Percentiles rank a stretch among this genome's conserved stretches.
Conservation (phyloP, 805 yeast species). For the Metschnikowia borealis region DNA sequence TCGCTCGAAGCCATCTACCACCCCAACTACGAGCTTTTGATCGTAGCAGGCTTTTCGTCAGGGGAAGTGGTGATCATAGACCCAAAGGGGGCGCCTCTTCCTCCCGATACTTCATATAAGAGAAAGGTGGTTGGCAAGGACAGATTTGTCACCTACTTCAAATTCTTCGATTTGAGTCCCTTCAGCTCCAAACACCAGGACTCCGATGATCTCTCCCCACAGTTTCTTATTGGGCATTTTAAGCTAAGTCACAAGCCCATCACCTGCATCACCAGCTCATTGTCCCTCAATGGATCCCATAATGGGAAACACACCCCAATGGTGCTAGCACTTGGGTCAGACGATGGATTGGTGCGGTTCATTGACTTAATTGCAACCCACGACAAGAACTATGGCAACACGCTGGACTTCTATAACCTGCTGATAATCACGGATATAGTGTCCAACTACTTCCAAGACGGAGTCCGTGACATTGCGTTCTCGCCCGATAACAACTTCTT, state of each 20-base stretch:
- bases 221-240: constrained; percentile 48
- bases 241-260: constrained; percentile 58
- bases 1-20: constrained; percentile 22
- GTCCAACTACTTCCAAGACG: constrained; percentile 63
- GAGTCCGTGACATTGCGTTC: constrained; percentile 47
- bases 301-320: constrained; percentile 33
- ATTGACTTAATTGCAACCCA: constrained; percentile 45
- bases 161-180: constrained; percentile 34
- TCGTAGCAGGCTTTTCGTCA: constrained; percentile 35
- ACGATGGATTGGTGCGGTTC: constrained; percentile 61
- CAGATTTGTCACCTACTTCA: constrained; percentile 32
- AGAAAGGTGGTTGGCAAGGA: constrained; percentile 24
- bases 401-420: constrained; percentile 17
- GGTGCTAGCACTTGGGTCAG: constrained; percentile 51
- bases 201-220: constrained; percentile 5
- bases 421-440: constrained; percentile 46
- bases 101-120: constrained; percentile 7
- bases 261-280: constrained; percentile 40
- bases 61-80: constrained; percentile 18
- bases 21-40: constrained; percentile 40
- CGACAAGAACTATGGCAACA: constrained; percentile 25
- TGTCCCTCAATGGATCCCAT: constrained; percentile 17
- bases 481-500: constrained; percentile 48
- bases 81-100: constrained; percentile 10
- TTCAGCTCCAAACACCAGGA: constrained; percentile 12